Conservation (phyloP, 495 filamentous ascomycete species). For the Neurospora sp. region DNA sequence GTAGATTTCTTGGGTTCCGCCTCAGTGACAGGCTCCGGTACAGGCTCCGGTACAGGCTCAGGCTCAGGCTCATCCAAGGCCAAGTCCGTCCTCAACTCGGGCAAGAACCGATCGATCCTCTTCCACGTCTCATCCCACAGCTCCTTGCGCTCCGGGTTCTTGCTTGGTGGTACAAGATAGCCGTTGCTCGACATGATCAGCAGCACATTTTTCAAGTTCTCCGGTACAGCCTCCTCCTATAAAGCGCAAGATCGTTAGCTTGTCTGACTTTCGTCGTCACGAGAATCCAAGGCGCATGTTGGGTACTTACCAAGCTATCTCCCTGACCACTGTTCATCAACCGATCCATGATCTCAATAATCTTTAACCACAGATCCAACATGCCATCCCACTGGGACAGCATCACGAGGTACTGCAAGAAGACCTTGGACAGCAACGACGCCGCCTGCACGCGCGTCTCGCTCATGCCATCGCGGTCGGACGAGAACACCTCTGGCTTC, state of each 20-base stretch:
- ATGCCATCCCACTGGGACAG: conserved; percentile 82
- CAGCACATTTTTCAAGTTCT: conserved; percentile 92
- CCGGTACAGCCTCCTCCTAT: conserved; percentile 88
- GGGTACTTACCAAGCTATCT: conserved; percentile 62
- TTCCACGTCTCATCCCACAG: conserved; percentile 80
- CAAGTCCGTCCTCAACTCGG: conserved; percentile 51
- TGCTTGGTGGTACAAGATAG: conserved; percentile 65
- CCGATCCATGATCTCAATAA: conserved; percentile 89
- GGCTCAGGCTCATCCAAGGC: conserved; percentile 30
- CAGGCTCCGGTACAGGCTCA: neutral
- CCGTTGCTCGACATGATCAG: conserved; percentile 90
- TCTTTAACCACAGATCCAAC: conserved; percentile 85
- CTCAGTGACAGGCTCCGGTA: neutral
- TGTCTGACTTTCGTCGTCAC: neutral
- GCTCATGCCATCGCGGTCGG: conserved; percentile 87
- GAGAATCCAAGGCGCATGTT: neutral
- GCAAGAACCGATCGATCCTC: conserved; percentile 81
- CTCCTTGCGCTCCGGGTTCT: conserved; percentile 46
- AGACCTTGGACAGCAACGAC: conserved; percentile 86
- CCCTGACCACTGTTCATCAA: conserved; percentile 95
- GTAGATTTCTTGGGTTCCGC: neutral
- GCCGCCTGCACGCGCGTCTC: conserved; percentile 91
- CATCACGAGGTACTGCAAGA: conserved; percentile 83
- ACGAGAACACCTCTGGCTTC: conserved; percentile 91
- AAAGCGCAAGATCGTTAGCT: conserved; percentile 11